These are phyloP conservation scores for Trichomonas tenax DNA, from an alignment of 208 protist genomes.

Conservation along the genomic window DNA sequence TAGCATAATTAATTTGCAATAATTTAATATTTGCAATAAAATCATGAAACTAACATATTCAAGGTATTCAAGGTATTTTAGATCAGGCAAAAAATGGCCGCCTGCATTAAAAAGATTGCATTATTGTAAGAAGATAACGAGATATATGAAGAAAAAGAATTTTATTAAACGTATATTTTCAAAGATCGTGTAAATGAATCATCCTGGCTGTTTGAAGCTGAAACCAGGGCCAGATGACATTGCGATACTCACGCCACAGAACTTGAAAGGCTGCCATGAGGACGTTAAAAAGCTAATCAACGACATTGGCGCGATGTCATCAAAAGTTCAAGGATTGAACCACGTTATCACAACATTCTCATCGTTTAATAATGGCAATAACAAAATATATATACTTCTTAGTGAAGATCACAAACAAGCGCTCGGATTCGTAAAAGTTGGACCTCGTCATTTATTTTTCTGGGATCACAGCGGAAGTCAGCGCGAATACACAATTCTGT, in stretches of 20 bases:
- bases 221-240: not conserved
- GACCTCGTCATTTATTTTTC: not conserved
- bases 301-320: not conserved
- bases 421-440: not conserved
- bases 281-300: not conserved
- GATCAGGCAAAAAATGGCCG: too few relatives aligned
- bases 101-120: too few relatives aligned
- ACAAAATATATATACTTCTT: not conserved
- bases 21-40: too few relatives aligned
- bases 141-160: too few relatives aligned
- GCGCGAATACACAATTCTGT: not conserved
- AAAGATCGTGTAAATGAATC: not conserved
- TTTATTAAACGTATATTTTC: too few relatives aligned
- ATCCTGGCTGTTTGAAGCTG: not conserved
- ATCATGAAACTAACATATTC: too few relatives aligned
- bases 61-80: too few relatives aligned
- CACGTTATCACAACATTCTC: not conserved
- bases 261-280: too few relatives aligned
- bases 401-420: not conserved
- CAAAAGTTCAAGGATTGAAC: conserved; percentile 1
- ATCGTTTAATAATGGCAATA: not conserved
- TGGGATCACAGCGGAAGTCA: not conserved
- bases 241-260: not conserved
- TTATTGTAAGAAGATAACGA: too few relatives aligned
- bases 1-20: too few relatives aligned